phyloP scores from a whole-genome alignment of 2,329 filamentous ascomycete species.

The Verticillium albo-atrum region DNA sequence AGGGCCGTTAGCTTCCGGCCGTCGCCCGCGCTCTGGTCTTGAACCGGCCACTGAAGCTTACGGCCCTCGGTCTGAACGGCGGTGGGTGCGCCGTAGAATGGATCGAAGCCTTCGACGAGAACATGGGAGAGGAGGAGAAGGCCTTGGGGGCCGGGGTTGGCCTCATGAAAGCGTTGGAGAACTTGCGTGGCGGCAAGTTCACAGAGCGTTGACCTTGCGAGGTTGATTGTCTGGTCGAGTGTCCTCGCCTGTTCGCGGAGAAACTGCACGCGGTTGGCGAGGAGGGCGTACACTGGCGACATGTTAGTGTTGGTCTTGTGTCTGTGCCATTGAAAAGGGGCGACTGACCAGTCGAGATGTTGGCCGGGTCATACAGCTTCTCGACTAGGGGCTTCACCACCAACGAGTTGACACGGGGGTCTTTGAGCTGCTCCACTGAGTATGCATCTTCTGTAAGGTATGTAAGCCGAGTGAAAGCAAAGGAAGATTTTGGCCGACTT shows the following conservation, averaged over 20 bases:
- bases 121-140: constrained; percentile 73
- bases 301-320: not conserved
- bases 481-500: not conserved
- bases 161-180: constrained; percentile 72
- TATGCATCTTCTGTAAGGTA: not conserved
- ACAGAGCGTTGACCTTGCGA: constrained; percentile 72
- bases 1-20: constrained; percentile 67
- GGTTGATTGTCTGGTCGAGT: constrained; percentile 77
- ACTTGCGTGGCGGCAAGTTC: constrained; percentile 77
- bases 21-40: constrained; percentile 38
- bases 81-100: constrained; percentile 75
- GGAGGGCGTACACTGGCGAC: constrained; percentile 61
- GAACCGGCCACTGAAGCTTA: not conserved
- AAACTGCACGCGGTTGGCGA: constrained; percentile 82
- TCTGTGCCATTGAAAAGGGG: not conserved
- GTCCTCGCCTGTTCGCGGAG: constrained; percentile 70
- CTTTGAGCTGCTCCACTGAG: constrained; percentile 65
- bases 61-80: constrained; percentile 57
- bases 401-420: constrained; percentile 75
- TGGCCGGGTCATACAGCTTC: constrained; percentile 71
- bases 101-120: constrained; percentile 77
- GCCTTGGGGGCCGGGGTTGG: constrained; percentile 65
- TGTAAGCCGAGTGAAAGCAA: not conserved
- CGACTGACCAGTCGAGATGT: constrained; percentile 62
- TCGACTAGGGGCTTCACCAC: constrained; percentile 81